phyloP scores from a whole-genome alignment of 2,329 filamentous ascomycete genomes.

The Cladophialophora chaetospira region DNA sequence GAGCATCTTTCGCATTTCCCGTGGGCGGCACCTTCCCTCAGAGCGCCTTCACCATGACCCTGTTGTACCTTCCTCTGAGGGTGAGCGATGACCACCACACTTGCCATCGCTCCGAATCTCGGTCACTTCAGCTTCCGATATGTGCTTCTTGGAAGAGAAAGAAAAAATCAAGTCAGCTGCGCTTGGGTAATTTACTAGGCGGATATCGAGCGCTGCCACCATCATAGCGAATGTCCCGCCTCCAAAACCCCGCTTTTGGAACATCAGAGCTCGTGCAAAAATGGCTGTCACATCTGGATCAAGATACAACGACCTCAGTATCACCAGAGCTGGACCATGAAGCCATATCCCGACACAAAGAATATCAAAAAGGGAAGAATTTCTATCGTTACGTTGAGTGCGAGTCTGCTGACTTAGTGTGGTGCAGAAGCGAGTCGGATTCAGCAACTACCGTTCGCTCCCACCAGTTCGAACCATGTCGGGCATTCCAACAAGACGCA shows the following conservation, averaged over 20 bases:
- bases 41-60: not conserved
- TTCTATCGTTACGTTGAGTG: not conserved
- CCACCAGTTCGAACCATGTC: not conserved
- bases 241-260: not conserved
- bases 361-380: not conserved
- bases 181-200: not conserved
- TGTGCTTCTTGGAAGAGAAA: not conserved
- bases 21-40: not conserved
- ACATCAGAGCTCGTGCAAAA: not conserved
- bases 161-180: not conserved
- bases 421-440: not conserved
- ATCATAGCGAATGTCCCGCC: not conserved
- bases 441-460: not conserved
- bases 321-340: not conserved
- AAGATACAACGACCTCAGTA: not conserved
- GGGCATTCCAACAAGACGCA: not conserved
- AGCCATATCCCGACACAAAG: not conserved
- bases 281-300: conserved; percentile 2
- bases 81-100: not conserved
- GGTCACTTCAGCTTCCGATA: not conserved
- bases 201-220: not conserved
- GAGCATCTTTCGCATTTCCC: not conserved
- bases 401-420: not conserved
- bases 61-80: not conserved
- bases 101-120: not conserved